Conservation (phyloP, 331 rosid genomes). For the Telfairia occidentalis region DNA sequence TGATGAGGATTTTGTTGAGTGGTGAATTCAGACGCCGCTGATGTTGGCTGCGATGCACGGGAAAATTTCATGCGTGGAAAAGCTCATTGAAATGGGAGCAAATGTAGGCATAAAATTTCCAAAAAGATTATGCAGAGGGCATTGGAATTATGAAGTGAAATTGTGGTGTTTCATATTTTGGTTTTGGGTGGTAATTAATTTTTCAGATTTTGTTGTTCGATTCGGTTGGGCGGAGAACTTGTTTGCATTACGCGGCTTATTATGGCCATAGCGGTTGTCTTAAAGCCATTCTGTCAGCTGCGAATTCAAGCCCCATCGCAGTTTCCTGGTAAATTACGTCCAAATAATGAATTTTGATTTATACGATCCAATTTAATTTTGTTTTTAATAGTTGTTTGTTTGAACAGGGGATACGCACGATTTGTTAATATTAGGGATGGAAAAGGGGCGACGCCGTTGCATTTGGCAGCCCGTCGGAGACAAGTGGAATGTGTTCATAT, state of each 20-base stretch:
- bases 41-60: conserved; percentile 96
- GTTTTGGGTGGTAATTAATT: neutral
- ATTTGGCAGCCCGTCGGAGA: conserved; percentile 73
- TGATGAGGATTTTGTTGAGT: conserved; percentile 17
- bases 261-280: conserved; percentile 76
- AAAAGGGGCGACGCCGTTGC: conserved; percentile 81
- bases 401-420: conserved; percentile 75
- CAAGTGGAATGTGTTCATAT: conserved; percentile 63
- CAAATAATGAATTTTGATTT: no score
- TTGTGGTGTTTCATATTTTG: neutral
- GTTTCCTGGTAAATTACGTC: conserved; percentile 90
- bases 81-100: conserved; percentile 77
- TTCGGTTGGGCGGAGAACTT: conserved; percentile 79
- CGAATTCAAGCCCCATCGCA: conserved; percentile 67
- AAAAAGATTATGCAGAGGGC: no score
- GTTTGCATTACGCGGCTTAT: conserved; percentile 84
- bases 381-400: no score
- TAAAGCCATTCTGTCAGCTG: conserved; percentile 61
- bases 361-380: no score
- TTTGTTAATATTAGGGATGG: conserved; percentile 86
- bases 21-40: conserved; percentile 61
- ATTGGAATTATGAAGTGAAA: no score
- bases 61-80: conserved; percentile 50
- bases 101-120: conserved; percentile 41
- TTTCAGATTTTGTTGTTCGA: conserved; percentile 89